Evolutionary conservation across 257 asterid genomes (phyloP), one percentile per base, ranked within the genome.

Genomic region (Gynochthodes officinalis): DNA sequence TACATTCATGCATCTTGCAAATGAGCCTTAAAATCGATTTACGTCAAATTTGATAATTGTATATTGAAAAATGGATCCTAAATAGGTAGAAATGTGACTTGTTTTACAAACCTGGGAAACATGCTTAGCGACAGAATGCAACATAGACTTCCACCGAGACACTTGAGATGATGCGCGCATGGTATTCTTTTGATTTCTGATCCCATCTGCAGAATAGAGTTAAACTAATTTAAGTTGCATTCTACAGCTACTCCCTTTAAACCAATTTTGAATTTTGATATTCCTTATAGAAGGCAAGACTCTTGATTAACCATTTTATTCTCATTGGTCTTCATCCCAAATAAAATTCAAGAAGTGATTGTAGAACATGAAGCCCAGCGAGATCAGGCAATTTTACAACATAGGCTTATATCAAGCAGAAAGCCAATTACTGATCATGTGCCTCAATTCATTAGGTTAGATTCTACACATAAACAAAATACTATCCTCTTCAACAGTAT

Each of bases 91-190:
- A 16, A 48, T 33, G 25, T 33, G 72, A 63, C 54, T 80, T 35
- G 69, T 74, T 71, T 78, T 54, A 78, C 96, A 48, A 84, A 93
- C 98, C 96, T 93, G 98, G 54, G 97, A 89, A 80, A 93, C 95
- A 76, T 93, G 98, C 81, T 89, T 93, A 70, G 90, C 84, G 74
- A 93, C 81, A 70, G 96, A 86, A 79, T 87, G 89, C 63, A 93
- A 66, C 32, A 93, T 58, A 69, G 96, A 86, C 82, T 86, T 90
- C 98, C 98, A 91, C 86, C 79, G 88, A 72, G 98, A 87, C 71
- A 82, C 88, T 74, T 82, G 96, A 78, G 95, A 78, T 73, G 95
- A 83, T 72, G 84, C 64, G 25, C 76, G 74, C 23, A 76, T 76
- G 35, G 80, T 64, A 81, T 78, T 81, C 76, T 80, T 83, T 75